These are phyloP conservation scores for Pezicula radicicola DNA, from an alignment of 2,329 filamentous ascomycete genomes.

Conservation along the genomic window DNA sequence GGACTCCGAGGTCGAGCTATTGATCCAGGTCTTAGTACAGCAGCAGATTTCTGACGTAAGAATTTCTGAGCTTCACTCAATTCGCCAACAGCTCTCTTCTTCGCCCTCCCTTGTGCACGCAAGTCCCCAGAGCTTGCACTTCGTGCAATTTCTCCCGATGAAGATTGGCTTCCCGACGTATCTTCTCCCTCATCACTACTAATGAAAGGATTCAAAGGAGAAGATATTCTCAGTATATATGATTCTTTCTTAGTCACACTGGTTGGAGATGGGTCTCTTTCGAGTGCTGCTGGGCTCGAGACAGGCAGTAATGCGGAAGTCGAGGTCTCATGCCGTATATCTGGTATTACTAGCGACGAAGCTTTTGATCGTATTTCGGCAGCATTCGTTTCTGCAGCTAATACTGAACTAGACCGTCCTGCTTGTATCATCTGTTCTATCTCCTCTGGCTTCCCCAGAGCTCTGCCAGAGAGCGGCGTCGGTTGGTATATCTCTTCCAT, in stretches of 20 bases:
- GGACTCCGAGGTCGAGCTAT: conserved; percentile 9
- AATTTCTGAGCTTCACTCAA: conserved; percentile 16
- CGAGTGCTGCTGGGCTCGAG: conserved; percentile 6
- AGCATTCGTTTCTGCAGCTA: conserved; percentile 6
- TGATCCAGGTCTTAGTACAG: conserved; percentile 4
- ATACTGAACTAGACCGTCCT: background rate
- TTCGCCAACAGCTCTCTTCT: conserved; percentile 3
- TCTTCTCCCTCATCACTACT: conserved; percentile 11
- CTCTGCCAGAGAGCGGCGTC: no score
- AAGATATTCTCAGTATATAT: conserved; percentile 25
- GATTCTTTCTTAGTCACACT: conserved; percentile 15
- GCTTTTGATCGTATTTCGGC: conserved; percentile 7
- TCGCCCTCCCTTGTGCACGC: conserved; percentile 1
- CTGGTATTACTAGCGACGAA: background rate
- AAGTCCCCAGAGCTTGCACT: conserved; percentile 3
- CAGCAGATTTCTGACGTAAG: conserved; percentile 17
- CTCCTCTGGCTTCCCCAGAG: no score
- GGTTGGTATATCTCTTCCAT: no score
- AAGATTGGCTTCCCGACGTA: conserved; percentile 7
- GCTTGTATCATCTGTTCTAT: background rate
- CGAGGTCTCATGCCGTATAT: conserved; percentile 3
- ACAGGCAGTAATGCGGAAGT: background rate
- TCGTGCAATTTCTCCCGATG: conserved; percentile 13
- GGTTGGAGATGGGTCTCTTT: conserved; percentile 3
- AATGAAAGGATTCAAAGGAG: conserved; percentile 25